phyloP scores from a whole-genome alignment of 495 filamentous ascomycete species.

The Oidiodendron maius region DNA sequence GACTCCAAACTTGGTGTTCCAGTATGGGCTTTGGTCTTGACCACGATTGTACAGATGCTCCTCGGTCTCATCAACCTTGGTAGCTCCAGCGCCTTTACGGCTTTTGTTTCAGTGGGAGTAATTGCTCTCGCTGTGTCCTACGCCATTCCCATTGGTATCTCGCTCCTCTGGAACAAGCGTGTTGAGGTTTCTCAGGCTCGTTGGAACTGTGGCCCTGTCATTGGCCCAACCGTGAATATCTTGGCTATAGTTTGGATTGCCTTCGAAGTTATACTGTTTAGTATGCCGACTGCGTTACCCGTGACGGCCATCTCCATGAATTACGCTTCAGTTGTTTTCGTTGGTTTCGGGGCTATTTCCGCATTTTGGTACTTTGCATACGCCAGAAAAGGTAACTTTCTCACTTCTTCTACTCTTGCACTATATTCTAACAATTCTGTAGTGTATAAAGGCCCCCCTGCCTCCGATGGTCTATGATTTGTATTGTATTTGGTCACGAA shows the following conservation, averaged over 20 bases:
- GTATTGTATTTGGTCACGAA: background rate
- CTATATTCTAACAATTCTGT: conserved; percentile 2
- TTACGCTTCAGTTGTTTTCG: conserved; percentile 30
- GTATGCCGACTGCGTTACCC: conserved; percentile 31
- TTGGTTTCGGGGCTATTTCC: conserved; percentile 33
- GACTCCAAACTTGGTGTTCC: conserved; percentile 38
- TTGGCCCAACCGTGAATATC: conserved; percentile 22
- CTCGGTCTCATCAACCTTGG: conserved; percentile 49
- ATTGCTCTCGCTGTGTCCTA: conserved; percentile 46
- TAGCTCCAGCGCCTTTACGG: conserved; percentile 40
- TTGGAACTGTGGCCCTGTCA: conserved; percentile 18
- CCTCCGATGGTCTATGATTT: conserved; percentile 31
- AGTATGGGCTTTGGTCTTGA: conserved; percentile 37
- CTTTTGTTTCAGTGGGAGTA: conserved; percentile 42
- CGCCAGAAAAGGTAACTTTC: conserved; percentile 38
- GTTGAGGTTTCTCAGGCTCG: conserved; percentile 14
- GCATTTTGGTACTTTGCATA: conserved; percentile 39
- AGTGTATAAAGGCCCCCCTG: conserved; percentile 44
- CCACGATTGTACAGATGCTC: conserved; percentile 29
- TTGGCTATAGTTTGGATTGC: conserved; percentile 20
- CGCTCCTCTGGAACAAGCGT: conserved; percentile 33
- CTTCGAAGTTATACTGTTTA: conserved; percentile 23
- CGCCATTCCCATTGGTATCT: conserved; percentile 37
- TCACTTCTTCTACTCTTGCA: conserved; percentile 7
- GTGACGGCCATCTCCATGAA: conserved; percentile 39